These are phyloP conservation scores for Venustampulla echinocandica DNA, from an alignment of 495 filamentous ascomycete genomes.

Conservation along the genomic window DNA sequence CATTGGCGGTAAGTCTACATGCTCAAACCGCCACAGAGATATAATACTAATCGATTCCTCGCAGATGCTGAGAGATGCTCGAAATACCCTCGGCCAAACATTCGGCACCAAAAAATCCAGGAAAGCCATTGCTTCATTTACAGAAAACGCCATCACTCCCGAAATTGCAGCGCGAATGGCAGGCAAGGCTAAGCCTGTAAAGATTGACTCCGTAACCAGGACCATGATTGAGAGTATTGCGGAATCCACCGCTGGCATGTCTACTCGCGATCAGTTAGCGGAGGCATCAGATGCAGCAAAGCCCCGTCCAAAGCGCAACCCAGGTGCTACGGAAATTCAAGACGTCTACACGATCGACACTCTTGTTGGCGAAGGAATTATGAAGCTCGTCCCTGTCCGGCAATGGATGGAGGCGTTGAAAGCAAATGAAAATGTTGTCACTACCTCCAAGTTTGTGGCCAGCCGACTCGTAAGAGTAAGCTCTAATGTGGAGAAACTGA, in stretches of 20 bases:
- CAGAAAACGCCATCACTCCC: constrained; percentile 65
- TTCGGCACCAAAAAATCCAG: constrained; percentile 94
- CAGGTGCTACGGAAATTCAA: constrained; percentile 57
- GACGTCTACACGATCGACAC: constrained; percentile 72
- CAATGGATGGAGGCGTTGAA: constrained; percentile 67
- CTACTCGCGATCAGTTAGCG: constrained; percentile 54
- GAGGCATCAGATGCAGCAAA: constrained; percentile 59
- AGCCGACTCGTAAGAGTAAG: constrained; percentile 49
- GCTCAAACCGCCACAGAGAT: constrained; percentile 13
- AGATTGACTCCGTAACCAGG: constrained; percentile 46
- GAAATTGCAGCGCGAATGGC: constrained; percentile 24
- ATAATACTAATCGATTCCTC: constrained; percentile 10
- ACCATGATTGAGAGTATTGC: constrained; percentile 57
- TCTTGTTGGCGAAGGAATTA: constrained; percentile 54
- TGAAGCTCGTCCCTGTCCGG: constrained; percentile 54
- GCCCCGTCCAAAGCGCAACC: constrained; percentile 70
- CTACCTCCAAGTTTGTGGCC: constrained; percentile 60
- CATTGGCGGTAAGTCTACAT: constrained; percentile 7
- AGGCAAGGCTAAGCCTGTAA: constrained; percentile 34
- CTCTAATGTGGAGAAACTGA: constrained; percentile 42
- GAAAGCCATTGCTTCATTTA: constrained; percentile 68
- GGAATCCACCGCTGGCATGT: constrained; percentile 46
- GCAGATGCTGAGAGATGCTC: constrained; percentile 49
- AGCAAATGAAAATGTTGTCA: constrained; percentile 42
- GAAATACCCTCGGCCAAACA: constrained; percentile 67